Conservation (phyloP, 768 basidiomycete genomes). For the Amanita pseudoporphyria region DNA sequence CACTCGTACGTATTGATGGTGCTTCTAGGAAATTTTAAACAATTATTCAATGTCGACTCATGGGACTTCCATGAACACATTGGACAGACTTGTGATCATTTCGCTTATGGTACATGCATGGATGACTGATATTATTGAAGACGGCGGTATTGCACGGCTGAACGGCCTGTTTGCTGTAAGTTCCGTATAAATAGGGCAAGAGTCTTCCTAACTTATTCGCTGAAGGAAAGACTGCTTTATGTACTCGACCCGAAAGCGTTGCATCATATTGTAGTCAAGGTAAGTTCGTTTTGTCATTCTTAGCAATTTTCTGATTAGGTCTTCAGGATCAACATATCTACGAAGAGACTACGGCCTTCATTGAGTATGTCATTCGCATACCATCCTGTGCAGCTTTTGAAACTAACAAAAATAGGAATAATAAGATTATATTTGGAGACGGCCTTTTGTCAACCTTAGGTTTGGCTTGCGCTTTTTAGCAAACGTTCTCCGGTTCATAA, state of each 20-base stretch:
- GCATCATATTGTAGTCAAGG: conserved; percentile 36
- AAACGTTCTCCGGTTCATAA: conserved; percentile 18
- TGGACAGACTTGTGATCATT: conserved; percentile 21
- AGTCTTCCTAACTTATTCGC: not conserved
- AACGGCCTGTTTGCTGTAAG: not conserved
- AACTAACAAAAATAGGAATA: not conserved
- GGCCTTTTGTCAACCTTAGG: not conserved
- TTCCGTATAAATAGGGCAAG: not conserved
- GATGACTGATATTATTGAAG: not conserved
- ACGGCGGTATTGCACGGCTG: not conserved
- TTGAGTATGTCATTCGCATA: conserved; percentile 14
- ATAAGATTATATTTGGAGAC: not conserved
- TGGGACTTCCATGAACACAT: conserved; percentile 29
- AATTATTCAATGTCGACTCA: conserved; percentile 22
- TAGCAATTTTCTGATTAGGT: not conserved
- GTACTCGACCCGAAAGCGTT: conserved; percentile 36
- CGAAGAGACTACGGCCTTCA: conserved; percentile 18
- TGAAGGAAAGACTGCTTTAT: conserved; percentile 21
- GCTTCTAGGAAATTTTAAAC: conserved; percentile 22
- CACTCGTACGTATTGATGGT: not conserved
- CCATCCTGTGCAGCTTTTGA: not conserved
- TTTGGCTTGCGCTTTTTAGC: not conserved
- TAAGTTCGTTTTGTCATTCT: conserved; percentile 10
- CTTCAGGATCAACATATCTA: conserved; percentile 22
- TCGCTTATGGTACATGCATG: not conserved